phyloP scores from a whole-genome alignment of 1,139 yeast genomes.

The Geotrichum citri-aurantii region DNA sequence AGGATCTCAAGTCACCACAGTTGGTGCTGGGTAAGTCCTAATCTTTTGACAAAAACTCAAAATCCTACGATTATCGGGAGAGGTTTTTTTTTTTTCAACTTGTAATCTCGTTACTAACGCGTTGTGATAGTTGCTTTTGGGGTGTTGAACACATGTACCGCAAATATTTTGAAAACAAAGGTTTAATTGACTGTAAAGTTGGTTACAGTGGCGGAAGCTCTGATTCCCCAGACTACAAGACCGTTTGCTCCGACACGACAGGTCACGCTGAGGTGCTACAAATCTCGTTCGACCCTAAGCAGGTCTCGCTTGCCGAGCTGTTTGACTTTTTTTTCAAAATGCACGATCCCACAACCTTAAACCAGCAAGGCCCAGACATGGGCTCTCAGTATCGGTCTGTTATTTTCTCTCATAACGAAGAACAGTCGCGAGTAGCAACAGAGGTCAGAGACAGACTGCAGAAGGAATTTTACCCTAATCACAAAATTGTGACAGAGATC shows the following conservation, averaged over 20 bases:
- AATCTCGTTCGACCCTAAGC: slow-evolving; percentile 68
- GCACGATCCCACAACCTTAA: slow-evolving; percentile 66
- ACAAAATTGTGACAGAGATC: slow-evolving; percentile 57
- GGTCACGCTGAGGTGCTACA: slow-evolving; percentile 67
- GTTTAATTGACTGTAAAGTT: slow-evolving; percentile 69
- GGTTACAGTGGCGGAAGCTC: slow-evolving; percentile 82
- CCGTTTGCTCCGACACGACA: slow-evolving; percentile 72
- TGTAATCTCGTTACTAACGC: background rate
- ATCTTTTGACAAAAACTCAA: background rate
- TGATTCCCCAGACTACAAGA: slow-evolving; percentile 56
- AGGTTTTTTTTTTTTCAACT: background rate
- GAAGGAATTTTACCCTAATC: slow-evolving; percentile 50
- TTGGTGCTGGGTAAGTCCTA: slow-evolving; percentile 35
- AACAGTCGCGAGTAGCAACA: slow-evolving; percentile 44
- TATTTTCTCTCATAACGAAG: slow-evolving; percentile 54
- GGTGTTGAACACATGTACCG: slow-evolving; percentile 66
- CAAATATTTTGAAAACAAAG: slow-evolving; percentile 56
- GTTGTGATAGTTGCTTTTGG: slow-evolving; percentile 12
- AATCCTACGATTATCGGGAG: no score
- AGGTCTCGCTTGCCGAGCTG: slow-evolving; percentile 53
- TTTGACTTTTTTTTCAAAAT: slow-evolving; percentile 82
- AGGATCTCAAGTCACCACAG: slow-evolving; percentile 37
- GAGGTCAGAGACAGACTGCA: slow-evolving; percentile 42
- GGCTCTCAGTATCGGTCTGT: slow-evolving; percentile 87
- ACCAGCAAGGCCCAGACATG: slow-evolving; percentile 72